Base-by-base conservation (phyloP, 2,329 filamentous ascomycete species). In the Colletotrichum musicola region DNA sequence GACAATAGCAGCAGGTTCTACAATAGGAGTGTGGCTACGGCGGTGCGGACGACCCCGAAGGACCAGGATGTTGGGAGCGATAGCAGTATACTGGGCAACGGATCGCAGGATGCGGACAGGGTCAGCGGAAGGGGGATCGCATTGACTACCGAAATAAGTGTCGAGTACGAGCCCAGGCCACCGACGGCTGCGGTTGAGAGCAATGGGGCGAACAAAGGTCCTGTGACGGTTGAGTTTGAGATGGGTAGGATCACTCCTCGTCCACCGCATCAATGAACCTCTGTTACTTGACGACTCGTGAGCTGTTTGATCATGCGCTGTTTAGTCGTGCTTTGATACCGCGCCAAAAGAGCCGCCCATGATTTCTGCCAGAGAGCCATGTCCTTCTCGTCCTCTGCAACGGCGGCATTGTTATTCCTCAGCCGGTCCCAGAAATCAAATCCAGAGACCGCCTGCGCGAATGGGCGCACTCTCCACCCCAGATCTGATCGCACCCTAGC, bases 1-100 rank as follows among this genome's bases (percentile, higher is more conserved):
- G 94, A 94, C 0, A 27, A 38, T 14, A 53, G 54, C n/a, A 55
- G 47, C 54, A 64, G 49, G 16, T 64, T 64, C n/a, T 64, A 53
- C 54, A 64, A 58, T n/a, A n/a, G 30, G 5, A 51, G 53, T 12
- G 51, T 30, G 4, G 44, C 56, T 4, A 64, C 62, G 30, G 54
- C 62, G 18, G 46, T 18, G 5, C 35, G 46, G n/a, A 27, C 14
- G 5, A 20, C 51, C 14, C 13, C 18, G 3, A 53, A 58, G 22
- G 62, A 56, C n/a, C 53, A 40, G n/a, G 68, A 71, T 49, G 59
- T 46, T 22, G 50, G 42, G 18, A 69, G 68, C 46, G 61, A 70
- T 40, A 54, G 55, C 25, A 68, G 68, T 59, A 71, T 72, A 6
- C 40, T 72, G 25, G 54, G 20, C 2, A 38, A 40, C 10, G 30